A percentile compares a stretch with the other conserved stretches of the same genome.
Conservation (phyloP, 148 eudicot species). For the Talinum fruticosum region DNA sequence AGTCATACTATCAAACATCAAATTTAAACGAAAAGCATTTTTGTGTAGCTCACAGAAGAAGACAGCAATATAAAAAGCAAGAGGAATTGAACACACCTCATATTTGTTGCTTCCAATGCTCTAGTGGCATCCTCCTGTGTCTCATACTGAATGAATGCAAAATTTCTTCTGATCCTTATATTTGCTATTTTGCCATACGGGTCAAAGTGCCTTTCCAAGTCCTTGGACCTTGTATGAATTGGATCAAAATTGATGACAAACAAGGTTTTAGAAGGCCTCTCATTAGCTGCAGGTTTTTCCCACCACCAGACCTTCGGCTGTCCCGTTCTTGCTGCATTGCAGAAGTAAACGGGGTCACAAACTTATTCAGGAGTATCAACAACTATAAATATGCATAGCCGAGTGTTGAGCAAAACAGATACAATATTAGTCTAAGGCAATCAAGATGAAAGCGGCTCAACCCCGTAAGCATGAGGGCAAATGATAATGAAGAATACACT, state of each 20-base stretch:
- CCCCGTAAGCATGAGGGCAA: neutral
- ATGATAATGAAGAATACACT: neutral
- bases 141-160: constrained; percentile 81
- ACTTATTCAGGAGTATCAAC: neutral
- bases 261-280: constrained; percentile 74
- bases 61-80: neutral
- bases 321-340: constrained; percentile 79
- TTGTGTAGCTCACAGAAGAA: neutral
- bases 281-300: constrained; percentile 57
- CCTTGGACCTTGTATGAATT: constrained; percentile 58
- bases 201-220: constrained; percentile 79
- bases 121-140: constrained; percentile 78
- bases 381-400: neutral
- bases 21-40: neutral
- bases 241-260: constrained; percentile 85
- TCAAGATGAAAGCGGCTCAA: neutral
- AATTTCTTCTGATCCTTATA: constrained; percentile 73
- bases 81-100: constrained; percentile 44
- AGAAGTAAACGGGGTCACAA: constrained; percentile 5
- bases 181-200: constrained; percentile 62
- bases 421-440: neutral
- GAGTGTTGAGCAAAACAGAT: neutral
- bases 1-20: too few relatives aligned
- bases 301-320: constrained; percentile 54
- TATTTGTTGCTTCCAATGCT: constrained; percentile 72